These are phyloP conservation scores for Hymenoscyphus albidus DNA, from an alignment of 2,329 filamentous ascomycete genomes.

Conservation along the genomic window DNA sequence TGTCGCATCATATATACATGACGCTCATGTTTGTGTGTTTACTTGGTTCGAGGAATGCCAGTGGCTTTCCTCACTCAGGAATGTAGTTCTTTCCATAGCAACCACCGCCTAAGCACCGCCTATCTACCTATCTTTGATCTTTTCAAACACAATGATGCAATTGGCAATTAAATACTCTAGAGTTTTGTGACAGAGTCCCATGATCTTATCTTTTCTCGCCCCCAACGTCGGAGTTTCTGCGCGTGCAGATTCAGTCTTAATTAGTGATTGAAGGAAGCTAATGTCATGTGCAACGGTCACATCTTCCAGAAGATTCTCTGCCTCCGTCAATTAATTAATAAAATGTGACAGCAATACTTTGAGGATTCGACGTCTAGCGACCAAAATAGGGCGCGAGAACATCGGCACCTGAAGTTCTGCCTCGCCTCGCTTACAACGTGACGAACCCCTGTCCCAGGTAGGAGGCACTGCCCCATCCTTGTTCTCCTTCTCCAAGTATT, in stretches of 20 bases:
- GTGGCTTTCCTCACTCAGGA: background rate
- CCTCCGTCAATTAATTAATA: background rate
- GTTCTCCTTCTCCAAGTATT: slow-evolving; percentile 5
- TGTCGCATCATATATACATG: background rate
- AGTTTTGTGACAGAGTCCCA: background rate
- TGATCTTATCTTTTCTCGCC: background rate
- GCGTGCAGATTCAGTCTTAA: background rate
- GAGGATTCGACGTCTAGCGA: slow-evolving; percentile 5
- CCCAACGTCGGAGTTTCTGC: background rate
- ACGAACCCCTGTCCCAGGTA: background rate
- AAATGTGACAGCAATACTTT: background rate
- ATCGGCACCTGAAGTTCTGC: slow-evolving; percentile 5
- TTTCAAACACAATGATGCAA: background rate
- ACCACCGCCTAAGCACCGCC: background rate
- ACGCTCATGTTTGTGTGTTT: background rate
- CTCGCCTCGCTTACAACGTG: background rate
- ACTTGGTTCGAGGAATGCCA: slow-evolving; percentile 1
- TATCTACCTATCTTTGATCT: background rate
- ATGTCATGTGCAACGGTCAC: background rate
- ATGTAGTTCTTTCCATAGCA: background rate
- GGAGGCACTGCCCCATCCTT: slow-evolving; percentile 9
- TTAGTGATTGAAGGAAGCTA: background rate
- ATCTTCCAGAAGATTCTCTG: background rate
- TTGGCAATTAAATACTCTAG: too few species aligned
- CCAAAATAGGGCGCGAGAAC: slow-evolving; percentile 1